phyloP scores from a whole-genome alignment of 2,329 filamentous ascomycete species.

The Aquanectria penicillioides region DNA sequence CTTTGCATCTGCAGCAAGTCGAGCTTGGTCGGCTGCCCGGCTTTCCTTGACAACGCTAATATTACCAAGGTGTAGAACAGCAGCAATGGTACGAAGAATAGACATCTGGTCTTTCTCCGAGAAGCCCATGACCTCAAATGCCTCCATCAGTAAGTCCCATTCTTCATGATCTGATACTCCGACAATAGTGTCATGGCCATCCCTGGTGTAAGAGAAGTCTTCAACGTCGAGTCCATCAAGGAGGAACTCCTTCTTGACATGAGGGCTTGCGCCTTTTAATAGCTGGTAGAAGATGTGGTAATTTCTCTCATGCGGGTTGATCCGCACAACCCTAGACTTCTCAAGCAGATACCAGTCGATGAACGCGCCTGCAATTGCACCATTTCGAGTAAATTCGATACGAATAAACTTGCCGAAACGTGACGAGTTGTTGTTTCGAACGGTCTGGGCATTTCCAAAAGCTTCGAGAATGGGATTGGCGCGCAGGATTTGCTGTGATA shows the following conservation, averaged over 20 bases:
- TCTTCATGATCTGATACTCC: conserved; percentile 92
- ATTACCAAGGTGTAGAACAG: conserved; percentile 93
- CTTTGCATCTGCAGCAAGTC: conserved; percentile 79
- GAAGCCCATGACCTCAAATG: conserved; percentile 95
- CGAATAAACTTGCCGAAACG: conserved; percentile 98
- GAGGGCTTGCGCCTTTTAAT: conserved; percentile 80
- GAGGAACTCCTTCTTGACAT: conserved; percentile 80
- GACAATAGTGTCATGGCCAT: conserved; percentile 89
- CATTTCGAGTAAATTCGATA: conserved; percentile 89
- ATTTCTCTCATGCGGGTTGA: conserved; percentile 89
- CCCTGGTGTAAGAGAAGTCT: conserved; percentile 90
- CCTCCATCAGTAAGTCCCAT: conserved; percentile 90
- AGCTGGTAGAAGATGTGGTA: conserved; percentile 99
- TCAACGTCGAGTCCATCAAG: conserved; percentile 80
- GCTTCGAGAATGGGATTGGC: conserved; percentile 98
- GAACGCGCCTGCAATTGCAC: conserved; percentile 93
- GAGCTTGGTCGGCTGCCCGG: conserved; percentile 88
- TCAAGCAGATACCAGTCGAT: conserved; percentile 99
- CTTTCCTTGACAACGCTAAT: conserved; percentile 91
- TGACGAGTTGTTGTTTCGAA: conserved; percentile 98
- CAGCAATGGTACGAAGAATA: conserved; percentile 88
- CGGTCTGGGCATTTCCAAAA: conserved; percentile 97
- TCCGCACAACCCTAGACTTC: conserved; percentile 94
- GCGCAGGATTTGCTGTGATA: conserved; percentile 94
- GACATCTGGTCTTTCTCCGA: conserved; percentile 83